These are phyloP conservation scores for Talaromyces marneffei DNA, from an alignment of 2,329 filamentous ascomycete genomes.

Conservation along the genomic window DNA sequence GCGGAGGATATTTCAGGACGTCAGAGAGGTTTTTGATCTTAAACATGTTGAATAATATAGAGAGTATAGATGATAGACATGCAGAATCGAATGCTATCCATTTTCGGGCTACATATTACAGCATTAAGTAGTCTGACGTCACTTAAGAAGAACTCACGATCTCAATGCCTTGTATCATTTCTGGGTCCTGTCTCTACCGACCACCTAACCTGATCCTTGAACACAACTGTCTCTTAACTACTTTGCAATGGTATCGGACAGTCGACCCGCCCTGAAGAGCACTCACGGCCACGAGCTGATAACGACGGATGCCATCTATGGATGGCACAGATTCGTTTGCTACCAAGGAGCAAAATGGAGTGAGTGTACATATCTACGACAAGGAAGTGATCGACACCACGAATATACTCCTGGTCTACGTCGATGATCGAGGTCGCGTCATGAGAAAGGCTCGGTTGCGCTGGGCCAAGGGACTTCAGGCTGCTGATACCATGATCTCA, in stretches of 20 bases:
- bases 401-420: not conserved
- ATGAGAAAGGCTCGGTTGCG: not conserved
- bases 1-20: not conserved
- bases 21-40: not conserved
- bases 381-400: not conserved
- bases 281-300: not conserved
- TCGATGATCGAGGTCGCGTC: not conserved
- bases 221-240: not conserved
- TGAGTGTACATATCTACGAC: not conserved
- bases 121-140: not conserved
- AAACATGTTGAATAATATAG: not conserved
- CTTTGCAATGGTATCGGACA: not conserved
- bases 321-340: not conserved
- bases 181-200: not conserved
- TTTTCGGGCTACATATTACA: not conserved
- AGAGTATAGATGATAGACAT: not conserved
- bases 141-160: not conserved
- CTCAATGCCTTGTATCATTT: not conserved
- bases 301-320: not conserved
- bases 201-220: not conserved
- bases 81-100: not conserved
- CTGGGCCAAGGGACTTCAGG: not conserved
- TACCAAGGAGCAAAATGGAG: not conserved
- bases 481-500: not conserved
- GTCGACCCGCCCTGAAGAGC: not conserved